Evolutionary conservation across 768 basidiomycete species (phyloP), one percentile per base, ranked within the genome.

Genomic region (Naganishia antarctica): DNA sequence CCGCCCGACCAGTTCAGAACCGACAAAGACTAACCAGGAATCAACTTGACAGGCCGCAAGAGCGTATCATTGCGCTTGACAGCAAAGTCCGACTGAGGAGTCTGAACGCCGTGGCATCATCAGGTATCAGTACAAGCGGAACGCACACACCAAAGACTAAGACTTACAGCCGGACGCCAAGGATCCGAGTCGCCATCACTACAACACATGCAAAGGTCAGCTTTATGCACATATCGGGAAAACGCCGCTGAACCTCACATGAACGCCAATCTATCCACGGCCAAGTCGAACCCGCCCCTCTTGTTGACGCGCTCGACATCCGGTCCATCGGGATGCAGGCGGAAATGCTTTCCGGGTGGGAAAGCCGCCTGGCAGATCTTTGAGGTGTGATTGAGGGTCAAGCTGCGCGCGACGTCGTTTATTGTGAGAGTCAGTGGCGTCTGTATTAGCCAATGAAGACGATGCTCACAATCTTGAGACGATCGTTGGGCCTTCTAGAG

Each of bases 231-330:
- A 16, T 44, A 28, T 46, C 29, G 6, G 87, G 88, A 83, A 82
- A 89, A 87, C 9, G 89, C 89, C 69, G 91, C 89, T n/a, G 25
- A 63, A 15, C 44, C 60, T 53, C 25, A 66, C 65, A 97, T 88
- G 70, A 94, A 85, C 0, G 91, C 92, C 66, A 97, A 78, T 66
- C 87, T 81, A 76, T 92, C 88, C 15, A 84, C 85, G 18, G 85
- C 85, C 61, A 94, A 85, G 57, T 81, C 84, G 76, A 88, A 97
- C 73, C 87, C 87, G n/a, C 92, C 92, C 3, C 94, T 79, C 3
- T 74, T 78, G 69, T 97, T 97, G 51, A 97, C 90, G 0, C 82
- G 84, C 0, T 86, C 87, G 58, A 94, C 81, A 70, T 93, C 90
- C 0, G 92, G 92, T 69, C 84, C 71, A 0, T 72, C 59, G 0